A percentile compares a stretch with the other conserved stretches of the same genome.
phyloP scores from a whole-genome alignment of 1,284 basidiomycete genomes.

The Sparassis latifolia region DNA sequence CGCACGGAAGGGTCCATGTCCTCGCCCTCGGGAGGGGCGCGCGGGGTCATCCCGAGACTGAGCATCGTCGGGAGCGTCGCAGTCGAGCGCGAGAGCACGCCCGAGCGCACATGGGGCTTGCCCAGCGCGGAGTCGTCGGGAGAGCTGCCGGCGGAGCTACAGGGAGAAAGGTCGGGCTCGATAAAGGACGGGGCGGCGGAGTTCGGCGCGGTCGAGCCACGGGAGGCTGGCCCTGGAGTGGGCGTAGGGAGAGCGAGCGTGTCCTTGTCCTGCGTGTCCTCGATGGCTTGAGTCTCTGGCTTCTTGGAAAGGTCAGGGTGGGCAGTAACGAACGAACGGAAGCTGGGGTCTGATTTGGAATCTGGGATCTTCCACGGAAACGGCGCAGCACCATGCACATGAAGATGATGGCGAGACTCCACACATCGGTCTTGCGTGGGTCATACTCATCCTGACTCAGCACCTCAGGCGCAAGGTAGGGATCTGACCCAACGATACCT shows the following conservation, averaged over 20 bases:
- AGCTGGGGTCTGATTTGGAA: conserved; percentile 87
- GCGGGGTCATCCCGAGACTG: conserved; percentile 11
- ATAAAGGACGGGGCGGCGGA: not conserved
- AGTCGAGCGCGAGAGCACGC: conserved; percentile 23
- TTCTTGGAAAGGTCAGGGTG: conserved; percentile 67
- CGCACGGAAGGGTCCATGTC: conserved; percentile 57
- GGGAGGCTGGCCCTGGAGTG: conserved; percentile 1
- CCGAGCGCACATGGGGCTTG: conserved; percentile 15
- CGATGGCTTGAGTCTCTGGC: conserved; percentile 15
- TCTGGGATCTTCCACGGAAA: conserved; percentile 99
- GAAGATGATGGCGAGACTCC: conserved; percentile 98
- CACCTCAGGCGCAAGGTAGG: conserved; percentile 98
- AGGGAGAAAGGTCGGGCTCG: conserved; percentile 10
- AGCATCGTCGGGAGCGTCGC: conserved; percentile 28
- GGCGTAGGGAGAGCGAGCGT: not conserved
- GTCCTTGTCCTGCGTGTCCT: conserved; percentile 5
- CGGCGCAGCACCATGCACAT: conserved; percentile 97
- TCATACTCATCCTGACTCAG: conserved; percentile 79
- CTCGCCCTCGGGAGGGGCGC: not conserved
- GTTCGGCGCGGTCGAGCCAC: conserved; percentile 10
- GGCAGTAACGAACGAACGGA: conserved; percentile 86
- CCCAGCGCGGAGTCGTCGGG: conserved; percentile 13
- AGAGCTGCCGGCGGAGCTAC: conserved; percentile 15
- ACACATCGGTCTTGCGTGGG: conserved; percentile 96
- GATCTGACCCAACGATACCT: conserved; percentile 95